These are phyloP conservation scores for Cladophialophora carrionii DNA, from an alignment of 2,329 filamentous ascomycete genomes.

Conservation along the genomic window DNA sequence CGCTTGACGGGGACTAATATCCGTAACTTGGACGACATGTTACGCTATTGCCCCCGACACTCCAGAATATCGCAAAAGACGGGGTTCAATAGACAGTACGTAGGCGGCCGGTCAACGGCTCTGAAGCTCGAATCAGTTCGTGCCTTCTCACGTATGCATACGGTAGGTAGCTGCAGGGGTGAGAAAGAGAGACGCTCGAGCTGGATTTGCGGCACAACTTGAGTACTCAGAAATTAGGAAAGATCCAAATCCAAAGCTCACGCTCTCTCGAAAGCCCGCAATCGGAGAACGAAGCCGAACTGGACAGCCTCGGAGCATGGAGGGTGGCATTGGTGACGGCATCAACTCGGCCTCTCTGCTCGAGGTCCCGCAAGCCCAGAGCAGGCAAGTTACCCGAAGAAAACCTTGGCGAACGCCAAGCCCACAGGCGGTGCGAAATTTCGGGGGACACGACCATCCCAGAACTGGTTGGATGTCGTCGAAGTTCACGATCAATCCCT, in stretches of 20 bases:
- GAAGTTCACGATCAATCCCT: slow-evolving; percentile 6
- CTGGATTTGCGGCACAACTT: not conserved
- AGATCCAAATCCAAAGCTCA: slow-evolving; percentile 1
- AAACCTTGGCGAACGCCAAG: slow-evolving; percentile 25
- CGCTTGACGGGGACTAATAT: slow-evolving; percentile 81
- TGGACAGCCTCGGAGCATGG: slow-evolving; percentile 7
- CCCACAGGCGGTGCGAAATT: slow-evolving; percentile 19
- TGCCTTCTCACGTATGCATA: not conserved
- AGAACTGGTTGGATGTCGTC: not conserved
- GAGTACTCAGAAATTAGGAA: not conserved
- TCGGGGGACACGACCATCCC: not conserved
- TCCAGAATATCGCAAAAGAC: not conserved
- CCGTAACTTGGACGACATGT: slow-evolving; percentile 59
- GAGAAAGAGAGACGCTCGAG: not conserved
- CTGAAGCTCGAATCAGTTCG: not conserved
- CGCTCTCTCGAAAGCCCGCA: slow-evolving; percentile 4
- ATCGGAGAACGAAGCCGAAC: slow-evolving; percentile 20
- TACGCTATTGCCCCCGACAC: slow-evolving; percentile 4
- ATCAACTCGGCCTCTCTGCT: slow-evolving; percentile 14
- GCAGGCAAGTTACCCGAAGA: not conserved
- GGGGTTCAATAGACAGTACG: not conserved
- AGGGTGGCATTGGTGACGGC: slow-evolving; percentile 9
- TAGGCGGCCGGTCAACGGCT: not conserved
- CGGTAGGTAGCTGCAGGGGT: not conserved
- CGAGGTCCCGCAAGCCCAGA: not conserved